Evolutionary conservation across 495 filamentous ascomycete species (phyloP), one percentile per base, ranked within the genome.

Genomic region (Aspergillus asperescens): DNA sequence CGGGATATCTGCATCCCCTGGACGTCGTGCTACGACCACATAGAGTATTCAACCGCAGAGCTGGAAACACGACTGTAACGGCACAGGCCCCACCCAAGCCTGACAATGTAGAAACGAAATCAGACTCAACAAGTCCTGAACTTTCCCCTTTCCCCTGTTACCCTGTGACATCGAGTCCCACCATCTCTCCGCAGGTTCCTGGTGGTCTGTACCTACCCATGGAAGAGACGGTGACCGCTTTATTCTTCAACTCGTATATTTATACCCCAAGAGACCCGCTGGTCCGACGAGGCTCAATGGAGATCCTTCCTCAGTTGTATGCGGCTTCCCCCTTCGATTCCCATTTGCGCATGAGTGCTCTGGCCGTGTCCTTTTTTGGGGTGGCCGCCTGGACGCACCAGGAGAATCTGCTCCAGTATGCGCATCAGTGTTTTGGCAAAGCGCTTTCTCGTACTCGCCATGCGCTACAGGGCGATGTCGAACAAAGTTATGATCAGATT

Each of bases 21-120:
- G 85, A 88, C 60, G 62, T 88, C 10, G 73, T 87, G 43, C 76
- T 86, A 41, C 76, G 85, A 31, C 81, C 85, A 59, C 81, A 85
- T 54, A 86, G 81, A n/a, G 66, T 76, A 42, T 77, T 80, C 1
- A 79, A 80, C 4, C 79, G 80, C 41, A 73, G 75, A 40, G 70
- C 78, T 60, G 58, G 44, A 54, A 43, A 42, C 16, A 34, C 38
- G 46, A 41, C 58, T 16, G 34, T 19, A 25, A 38, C 9, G 15
- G 43, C 18, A 1, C 13, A 10, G 23, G 1, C 24, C 18, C 25
- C 45, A 16, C 15, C 40, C 7, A 43, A 23, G 12, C 20, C 46
- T 9, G 27, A 24, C 7, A 37, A 55, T 41, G 13, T 35, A 29
- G 23, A 16, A 4, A 15, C 50, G 10, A 7, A 29, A 42, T 16